Base-by-base conservation (phyloP, 768 basidiomycete genomes). In the Pulveroboletus sp. region DNA sequence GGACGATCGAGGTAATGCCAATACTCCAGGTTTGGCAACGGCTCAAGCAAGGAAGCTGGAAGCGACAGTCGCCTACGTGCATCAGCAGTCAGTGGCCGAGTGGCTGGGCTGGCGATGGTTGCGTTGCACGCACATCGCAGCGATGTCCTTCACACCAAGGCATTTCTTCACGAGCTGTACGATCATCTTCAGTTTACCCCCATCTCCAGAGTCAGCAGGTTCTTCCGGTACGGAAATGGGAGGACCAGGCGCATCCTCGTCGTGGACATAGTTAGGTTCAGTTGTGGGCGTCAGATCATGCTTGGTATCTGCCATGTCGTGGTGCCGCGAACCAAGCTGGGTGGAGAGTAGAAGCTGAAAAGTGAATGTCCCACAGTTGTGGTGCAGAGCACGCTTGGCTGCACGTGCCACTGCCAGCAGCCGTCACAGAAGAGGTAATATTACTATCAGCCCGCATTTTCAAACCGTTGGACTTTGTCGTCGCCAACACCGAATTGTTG, bases 11-110 rank as follows among this genome's bases (percentile, higher is more conserved):
- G 76, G 59, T 93, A 94, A 57, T 91, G 85, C 90, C 90, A 96
- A 72, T 93, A 97, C 71, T 97, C 94, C 43, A 97, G 78, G 71
- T 97, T 97, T 5, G 94, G 94, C 57, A 94, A 78, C 4, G 94
- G 94, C 65, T 96, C 94, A 36, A 97, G 78, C 41, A 97, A 70
- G 38, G 92, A 94, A 13, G 94, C 93, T 3, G 94, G 94, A 34
- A 97, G 73, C 0, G 93, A 96, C 24, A 97, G 73, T 41, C 93
- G 89, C 81, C 93, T 96, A 49, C 13, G 49, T 37, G 26, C 20
- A 38, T 20, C 40, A 46, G 19, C 10, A 12, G 59, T 67, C 11
- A 59, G 59, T 50, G 50, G 53, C 20, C 39, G 20, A 51, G 47
- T 43, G 50, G 53, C 14, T 31, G 37, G 19, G 37, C 37, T 9